phyloP scores from a whole-genome alignment of 208 protist species.

The Polymyxa betae region DNA sequence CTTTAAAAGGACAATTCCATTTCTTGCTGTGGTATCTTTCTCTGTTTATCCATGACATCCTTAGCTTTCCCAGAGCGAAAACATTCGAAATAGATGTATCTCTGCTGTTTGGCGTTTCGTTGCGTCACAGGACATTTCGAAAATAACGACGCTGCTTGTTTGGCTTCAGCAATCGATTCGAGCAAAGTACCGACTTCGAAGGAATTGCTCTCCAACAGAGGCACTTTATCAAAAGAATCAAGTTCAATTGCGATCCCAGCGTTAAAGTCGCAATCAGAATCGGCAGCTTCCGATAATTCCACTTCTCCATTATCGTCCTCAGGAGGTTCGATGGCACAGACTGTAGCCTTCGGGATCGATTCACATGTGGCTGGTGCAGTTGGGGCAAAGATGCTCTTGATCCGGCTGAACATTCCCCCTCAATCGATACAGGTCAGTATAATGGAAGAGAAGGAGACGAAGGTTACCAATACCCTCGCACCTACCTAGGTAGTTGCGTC shows the following conservation, averaged over 20 bases:
- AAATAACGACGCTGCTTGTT: neutral
- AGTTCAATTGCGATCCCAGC: neutral
- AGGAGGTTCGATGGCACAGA: neutral
- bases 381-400: neutral
- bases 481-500: too few relatives aligned
- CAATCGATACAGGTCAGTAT: neutral
- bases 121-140: neutral
- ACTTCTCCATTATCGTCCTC: neutral
- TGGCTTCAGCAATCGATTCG: constrained; percentile 10
- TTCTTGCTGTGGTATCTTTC: neutral
- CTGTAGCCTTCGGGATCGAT: neutral
- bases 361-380: neutral
- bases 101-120: neutral
- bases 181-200: neutral
- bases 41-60: neutral
- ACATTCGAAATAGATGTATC: neutral
- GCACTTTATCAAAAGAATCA: too few relatives aligned
- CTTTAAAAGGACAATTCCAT: neutral
- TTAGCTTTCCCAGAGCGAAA: neutral
- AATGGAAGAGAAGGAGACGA: neutral
- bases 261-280: neutral
- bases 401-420: neutral
- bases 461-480: too few relatives aligned
- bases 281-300: neutral
- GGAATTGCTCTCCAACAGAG: too few relatives aligned